Evolutionary conservation across 257 asterid genomes (phyloP).

Genomic region (Nicotiana tabacum): DNA sequence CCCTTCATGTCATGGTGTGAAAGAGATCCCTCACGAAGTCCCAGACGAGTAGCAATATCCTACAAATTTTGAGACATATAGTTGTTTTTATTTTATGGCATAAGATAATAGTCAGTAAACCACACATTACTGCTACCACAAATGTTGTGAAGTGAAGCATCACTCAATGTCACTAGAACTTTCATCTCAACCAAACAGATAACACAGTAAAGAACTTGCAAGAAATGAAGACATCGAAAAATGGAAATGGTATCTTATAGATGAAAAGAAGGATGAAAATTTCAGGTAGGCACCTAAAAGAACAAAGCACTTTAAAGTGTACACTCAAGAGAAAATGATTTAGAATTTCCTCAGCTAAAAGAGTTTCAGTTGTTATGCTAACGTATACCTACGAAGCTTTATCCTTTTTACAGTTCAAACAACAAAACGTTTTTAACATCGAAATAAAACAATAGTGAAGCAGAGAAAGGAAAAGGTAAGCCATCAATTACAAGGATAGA

Average conservation of each 20-base stretch:
- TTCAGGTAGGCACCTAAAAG: background rate
- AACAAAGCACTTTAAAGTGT: background rate
- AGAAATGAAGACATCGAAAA: background rate
- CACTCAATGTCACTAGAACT: background rate
- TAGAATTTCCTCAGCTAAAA: background rate
- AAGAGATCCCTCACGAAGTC: slow-evolving; percentile 67
- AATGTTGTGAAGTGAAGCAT: background rate
- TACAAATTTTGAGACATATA: slow-evolving; percentile 20
- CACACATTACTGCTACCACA: background rate
- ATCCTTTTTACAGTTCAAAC: background rate
- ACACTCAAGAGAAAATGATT: background rate
- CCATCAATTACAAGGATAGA: background rate
- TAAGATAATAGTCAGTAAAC: background rate
- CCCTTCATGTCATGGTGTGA: slow-evolving; percentile 65
- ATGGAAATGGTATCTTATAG: background rate
- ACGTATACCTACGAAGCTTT: background rate
- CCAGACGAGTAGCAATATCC: slow-evolving; percentile 74
- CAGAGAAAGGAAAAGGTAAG: background rate
- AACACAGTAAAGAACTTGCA: slow-evolving; percentile 6
- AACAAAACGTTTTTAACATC: background rate
- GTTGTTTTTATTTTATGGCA: background rate
- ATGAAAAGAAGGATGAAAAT: background rate
- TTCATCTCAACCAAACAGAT: background rate
- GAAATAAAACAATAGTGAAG: background rate
- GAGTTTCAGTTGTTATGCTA: background rate